These are phyloP conservation scores for Gossypium arboreum DNA, from an alignment of 345 rosid genomes.

Conservation along the genomic window DNA sequence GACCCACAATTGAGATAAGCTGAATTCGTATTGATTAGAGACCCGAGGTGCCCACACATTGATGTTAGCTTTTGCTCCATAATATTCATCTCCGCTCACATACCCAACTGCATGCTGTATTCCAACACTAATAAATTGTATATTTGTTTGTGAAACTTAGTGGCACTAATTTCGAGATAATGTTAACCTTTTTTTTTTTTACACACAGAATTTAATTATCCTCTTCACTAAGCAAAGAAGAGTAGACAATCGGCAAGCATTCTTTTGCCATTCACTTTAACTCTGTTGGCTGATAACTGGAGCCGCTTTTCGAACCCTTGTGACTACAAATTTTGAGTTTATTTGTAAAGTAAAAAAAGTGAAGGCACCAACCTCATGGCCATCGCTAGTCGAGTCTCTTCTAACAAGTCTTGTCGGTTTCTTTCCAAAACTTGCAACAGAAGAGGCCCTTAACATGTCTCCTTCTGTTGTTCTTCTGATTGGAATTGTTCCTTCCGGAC, in stretches of 20 bases:
- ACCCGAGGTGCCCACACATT: conserved; percentile 94
- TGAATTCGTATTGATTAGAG: conserved; percentile 75
- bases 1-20: conserved; percentile 94
- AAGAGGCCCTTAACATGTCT: conserved; percentile 78
- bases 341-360: background rate
- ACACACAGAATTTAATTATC: background rate
- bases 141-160: background rate
- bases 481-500: conserved; percentile 94
- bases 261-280: conserved; percentile 35
- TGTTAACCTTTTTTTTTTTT: background rate
- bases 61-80: conserved; percentile 95
- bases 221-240: conserved; percentile 12
- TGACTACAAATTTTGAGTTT: no score
- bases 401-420: conserved; percentile 52
- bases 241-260: conserved; percentile 18
- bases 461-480: conserved; percentile 81
- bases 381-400: conserved; percentile 75
- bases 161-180: background rate
- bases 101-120: conserved; percentile 95
- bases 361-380: conserved; percentile 68
- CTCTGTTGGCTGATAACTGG: background rate
- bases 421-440: conserved; percentile 61
- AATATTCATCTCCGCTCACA: conserved; percentile 74
- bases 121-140: background rate
- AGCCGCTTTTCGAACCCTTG: background rate